Evolutionary conservation across 345 rosid genomes (phyloP).

Genomic region (Trapa incisa): DNA sequence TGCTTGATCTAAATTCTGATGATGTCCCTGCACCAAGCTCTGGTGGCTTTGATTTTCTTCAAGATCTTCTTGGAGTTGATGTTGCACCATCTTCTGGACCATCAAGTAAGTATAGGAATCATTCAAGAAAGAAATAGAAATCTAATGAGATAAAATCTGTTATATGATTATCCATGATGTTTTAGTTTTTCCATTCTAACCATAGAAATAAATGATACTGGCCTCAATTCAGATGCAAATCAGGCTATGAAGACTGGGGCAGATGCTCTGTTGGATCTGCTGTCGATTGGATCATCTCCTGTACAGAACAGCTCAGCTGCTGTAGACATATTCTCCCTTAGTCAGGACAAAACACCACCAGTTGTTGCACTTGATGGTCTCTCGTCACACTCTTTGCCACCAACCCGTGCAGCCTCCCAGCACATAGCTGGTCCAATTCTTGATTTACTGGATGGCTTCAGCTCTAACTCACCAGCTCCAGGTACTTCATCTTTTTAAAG

Average conservation of each 20-base stretch:
- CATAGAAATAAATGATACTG: not conserved
- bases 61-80: slow-evolving; percentile 91
- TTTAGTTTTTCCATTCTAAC: not conserved
- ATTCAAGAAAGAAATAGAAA: not conserved
- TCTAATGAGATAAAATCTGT: not conserved
- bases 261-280: slow-evolving; percentile 73
- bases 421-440: slow-evolving; percentile 39
- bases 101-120: slow-evolving; percentile 41
- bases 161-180: not conserved
- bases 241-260: slow-evolving; percentile 64
- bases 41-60: slow-evolving; percentile 77
- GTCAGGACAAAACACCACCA: slow-evolving; percentile 27
- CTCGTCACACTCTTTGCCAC: slow-evolving; percentile 26
- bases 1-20: slow-evolving; percentile 75
- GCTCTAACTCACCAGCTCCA: slow-evolving; percentile 39
- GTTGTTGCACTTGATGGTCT: slow-evolving; percentile 36
- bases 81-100: slow-evolving; percentile 39
- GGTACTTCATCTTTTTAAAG: slow-evolving; percentile 35
- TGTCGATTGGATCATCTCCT: slow-evolving; percentile 70
- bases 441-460: slow-evolving; percentile 84
- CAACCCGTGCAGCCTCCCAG: slow-evolving; percentile 29
- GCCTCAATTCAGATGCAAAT: slow-evolving; percentile 25
- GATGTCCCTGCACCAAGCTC: slow-evolving; percentile 65
- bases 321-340: slow-evolving; percentile 44
- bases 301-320: slow-evolving; percentile 42